Base-by-base conservation (phyloP, 345 rosid species). In the Eucalyptus camaldulensis region DNA sequence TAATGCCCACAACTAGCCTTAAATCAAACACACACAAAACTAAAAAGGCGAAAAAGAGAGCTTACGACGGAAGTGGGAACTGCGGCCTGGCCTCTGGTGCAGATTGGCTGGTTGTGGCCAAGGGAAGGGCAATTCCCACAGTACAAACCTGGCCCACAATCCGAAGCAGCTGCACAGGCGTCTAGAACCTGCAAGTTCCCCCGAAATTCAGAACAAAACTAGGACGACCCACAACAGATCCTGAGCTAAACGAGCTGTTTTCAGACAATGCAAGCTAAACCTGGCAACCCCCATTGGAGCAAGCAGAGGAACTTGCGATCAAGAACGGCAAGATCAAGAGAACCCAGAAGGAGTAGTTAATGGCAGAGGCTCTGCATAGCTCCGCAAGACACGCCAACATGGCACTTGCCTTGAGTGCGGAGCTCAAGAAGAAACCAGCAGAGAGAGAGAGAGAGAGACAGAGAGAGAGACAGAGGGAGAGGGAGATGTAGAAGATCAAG, bases 91-190 rank as follows among this genome's bases (percentile, higher is more conserved):
- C 99, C 99, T 93, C 99, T 94, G 89, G 94, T 95, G 91, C 99
- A 98, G 90, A 93, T 76, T 86, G 99, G 98, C 90, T 93, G 96
- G 86, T 91, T 94, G 90, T 93, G 94, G 65, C 96, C 96, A 87
- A 93, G 86, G 72, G 95, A 95, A 93, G 97, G 98, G 90, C 98
- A 97, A 87, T 94, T 93, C 37, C 99, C 99, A 91, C 99, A 97
- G 89, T 94, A 96, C 37, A 96, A 93, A 88, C 99, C 98, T 10
- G 92, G 86, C 58, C 94, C 95, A 92, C 99, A 98, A 85, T 96
- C 98, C 51, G 97, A 92, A 13, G 95, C 88, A 21, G 93, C 89
- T 7, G 93, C 93, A 89, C 99, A 98, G 62, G 95, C 92, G 21
- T 95, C 97, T 88, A 98, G 86, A 33, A 95, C 92, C 99, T 97